Percentiles rank a stretch among this genome's conserved stretches.
Evolutionary conservation across 805 yeast species (phyloP).

Genomic region (Saccharomycopsis fibuligera): DNA sequence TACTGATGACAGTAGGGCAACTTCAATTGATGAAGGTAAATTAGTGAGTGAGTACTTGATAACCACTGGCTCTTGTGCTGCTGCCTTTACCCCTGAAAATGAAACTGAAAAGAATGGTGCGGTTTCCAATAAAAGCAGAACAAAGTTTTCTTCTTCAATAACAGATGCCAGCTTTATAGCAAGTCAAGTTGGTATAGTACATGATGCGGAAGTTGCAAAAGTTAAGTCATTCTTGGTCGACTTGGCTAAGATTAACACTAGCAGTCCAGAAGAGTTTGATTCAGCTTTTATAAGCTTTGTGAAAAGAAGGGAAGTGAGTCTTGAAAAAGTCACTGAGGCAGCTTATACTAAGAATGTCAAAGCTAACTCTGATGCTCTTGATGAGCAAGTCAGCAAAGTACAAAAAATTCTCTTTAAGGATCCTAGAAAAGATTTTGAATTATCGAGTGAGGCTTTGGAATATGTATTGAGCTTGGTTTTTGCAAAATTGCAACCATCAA

Average conservation of each 20-base stretch:
- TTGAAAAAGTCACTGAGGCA: slow-evolving; percentile 7
- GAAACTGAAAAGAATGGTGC: too few relatives aligned
- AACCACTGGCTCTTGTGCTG: neutral
- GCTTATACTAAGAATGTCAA: slow-evolving; percentile 4
- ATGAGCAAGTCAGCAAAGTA: neutral
- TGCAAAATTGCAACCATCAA: neutral
- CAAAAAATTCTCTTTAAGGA: slow-evolving; percentile 1
- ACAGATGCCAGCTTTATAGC: too few relatives aligned
- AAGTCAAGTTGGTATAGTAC: too few relatives aligned
- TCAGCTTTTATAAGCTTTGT: slow-evolving; percentile 10
- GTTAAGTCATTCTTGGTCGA: too few relatives aligned
- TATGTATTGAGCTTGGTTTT: slow-evolving; percentile 8
- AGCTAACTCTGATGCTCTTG: neutral
- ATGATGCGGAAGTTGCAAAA: too few relatives aligned
- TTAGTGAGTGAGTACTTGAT: slow-evolving; percentile 4
- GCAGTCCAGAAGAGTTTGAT: slow-evolving; percentile 12
- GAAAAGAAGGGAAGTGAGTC: slow-evolving; percentile 4
- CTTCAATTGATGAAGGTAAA: neutral
- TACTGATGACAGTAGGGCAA: neutral
- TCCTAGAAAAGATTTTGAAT: slow-evolving; percentile 2
- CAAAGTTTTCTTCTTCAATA: too few relatives aligned
- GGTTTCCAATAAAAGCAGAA: too few relatives aligned
- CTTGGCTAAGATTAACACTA: too few relatives aligned
- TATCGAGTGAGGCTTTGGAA: slow-evolving; percentile 11
- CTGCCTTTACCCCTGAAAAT: too few relatives aligned